Percentiles rank a stretch among this genome's conserved stretches.
phyloP scores from a whole-genome alignment of 305 asterid species.

The Fraxinus baroniana region DNA sequence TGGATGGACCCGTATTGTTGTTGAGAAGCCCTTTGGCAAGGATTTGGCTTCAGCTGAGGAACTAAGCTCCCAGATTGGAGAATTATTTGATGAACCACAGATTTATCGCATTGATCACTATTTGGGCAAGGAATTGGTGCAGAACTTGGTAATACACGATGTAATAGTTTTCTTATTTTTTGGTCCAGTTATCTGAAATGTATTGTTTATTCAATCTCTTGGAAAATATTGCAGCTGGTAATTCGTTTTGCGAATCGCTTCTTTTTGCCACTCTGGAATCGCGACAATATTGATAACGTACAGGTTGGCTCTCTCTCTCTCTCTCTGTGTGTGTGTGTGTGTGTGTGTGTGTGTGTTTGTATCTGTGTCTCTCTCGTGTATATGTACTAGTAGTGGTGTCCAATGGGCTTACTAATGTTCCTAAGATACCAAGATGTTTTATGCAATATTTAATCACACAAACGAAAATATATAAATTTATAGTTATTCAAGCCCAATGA shows the following conservation, averaged over 20 bases:
- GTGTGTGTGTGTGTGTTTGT: too few species aligned
- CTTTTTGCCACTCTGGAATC: constrained; percentile 59
- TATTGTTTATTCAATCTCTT: neutral
- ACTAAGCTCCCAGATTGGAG: constrained; percentile 93
- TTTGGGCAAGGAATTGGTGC: constrained; percentile 97
- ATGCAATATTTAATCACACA: neutral
- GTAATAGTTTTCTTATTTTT: neutral
- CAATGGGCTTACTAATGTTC: neutral
- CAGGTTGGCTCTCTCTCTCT: constrained; percentile 32
- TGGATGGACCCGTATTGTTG: constrained; percentile 98
- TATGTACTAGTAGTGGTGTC: neutral
- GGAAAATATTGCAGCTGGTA: constrained; percentile 40
- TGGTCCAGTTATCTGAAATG: neutral
- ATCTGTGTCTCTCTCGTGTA: neutral
- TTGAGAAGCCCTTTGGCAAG: constrained; percentile 97
- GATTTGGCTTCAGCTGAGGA: constrained; percentile 94
- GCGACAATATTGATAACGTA: constrained; percentile 53
- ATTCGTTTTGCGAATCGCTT: constrained; percentile 60
- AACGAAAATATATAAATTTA: neutral
- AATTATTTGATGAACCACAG: constrained; percentile 81
- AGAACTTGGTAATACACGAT: constrained; percentile 70
- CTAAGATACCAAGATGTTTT: neutral
- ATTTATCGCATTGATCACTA: constrained; percentile 96
- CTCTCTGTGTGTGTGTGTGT: neutral
- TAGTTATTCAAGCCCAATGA: neutral